Base-by-base conservation (phyloP, 768 basidiomycete species). In the Suillus decipiens region DNA sequence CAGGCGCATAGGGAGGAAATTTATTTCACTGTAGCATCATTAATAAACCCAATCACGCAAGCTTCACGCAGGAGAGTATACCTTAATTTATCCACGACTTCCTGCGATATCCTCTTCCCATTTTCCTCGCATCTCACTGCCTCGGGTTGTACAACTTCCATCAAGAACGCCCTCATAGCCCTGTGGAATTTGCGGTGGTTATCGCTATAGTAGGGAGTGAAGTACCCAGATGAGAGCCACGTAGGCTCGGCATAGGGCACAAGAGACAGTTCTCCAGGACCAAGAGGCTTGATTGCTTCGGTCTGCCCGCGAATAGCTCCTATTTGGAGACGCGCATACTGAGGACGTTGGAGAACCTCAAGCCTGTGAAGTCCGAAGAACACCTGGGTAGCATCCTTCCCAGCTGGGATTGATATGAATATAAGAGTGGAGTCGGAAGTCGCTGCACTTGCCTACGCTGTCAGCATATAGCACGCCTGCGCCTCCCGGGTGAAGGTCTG, bases 231-330 rank as follows among this genome's bases (percentile, higher is more conserved):
- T 42, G 77, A 79, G 43, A 95, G 83, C 92, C 92, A 95, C 0
- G 89, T 87, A 8, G 95, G 89, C 69, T 96, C 94, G 1, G 87
- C 92, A 69, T 95, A 96, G 0, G 94, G 94, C 0, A 95, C 86
- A 63, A 80, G 77, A 9, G 90, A 93, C 43, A 89, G 71, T n/a
- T 84, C 84, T 39, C 90, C 93, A 0, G 85, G 79, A 0, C 76
- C 78, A 5, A 81, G 81, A 28, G 83, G 74, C 68, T 81, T 81
- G 71, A 93, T 81, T 42, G 75, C 66, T 59, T 86, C 82, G 56
- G 82, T 76, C 71, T 90, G 80, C 17, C 86, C 89, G 19, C 76
- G 71, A 61, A 91, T 77, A 47, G 75, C 82, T 41, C 90, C 89
- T 59, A 91, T 85, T 66, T 88, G 86, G 37, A 91, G 80, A 17